phyloP scores from a whole-genome alignment of 2,329 filamentous ascomycete species.

The Didymella exigua region DNA sequence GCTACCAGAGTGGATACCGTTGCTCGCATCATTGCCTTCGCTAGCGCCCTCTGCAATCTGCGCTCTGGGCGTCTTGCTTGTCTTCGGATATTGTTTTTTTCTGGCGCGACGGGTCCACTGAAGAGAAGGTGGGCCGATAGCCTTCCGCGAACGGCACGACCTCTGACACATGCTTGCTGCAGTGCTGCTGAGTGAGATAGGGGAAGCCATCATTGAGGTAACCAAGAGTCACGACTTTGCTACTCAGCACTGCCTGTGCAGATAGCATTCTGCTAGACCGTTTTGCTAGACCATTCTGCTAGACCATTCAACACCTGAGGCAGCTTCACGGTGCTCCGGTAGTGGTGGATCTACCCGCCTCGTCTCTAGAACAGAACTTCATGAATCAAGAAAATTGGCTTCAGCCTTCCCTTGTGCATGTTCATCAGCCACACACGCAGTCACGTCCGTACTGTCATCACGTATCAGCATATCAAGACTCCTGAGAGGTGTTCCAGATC shows the following conservation, averaged over 20 bases:
- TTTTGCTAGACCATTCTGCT: slow-evolving; percentile 4
- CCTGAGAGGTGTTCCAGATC: neutral
- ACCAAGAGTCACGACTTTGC: neutral
- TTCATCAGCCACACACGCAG: slow-evolving; percentile 10
- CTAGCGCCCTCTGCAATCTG: slow-evolving; percentile 14
- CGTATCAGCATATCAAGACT: neutral
- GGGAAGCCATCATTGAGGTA: neutral
- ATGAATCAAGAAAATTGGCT: neutral
- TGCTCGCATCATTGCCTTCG: slow-evolving; percentile 13
- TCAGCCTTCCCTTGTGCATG: slow-evolving; percentile 4
- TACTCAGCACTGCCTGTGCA: neutral
- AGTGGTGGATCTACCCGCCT: slow-evolving; percentile 3
- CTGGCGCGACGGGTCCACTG: slow-evolving; percentile 9
- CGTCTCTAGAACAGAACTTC: neutral
- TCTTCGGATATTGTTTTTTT: slow-evolving; percentile 13
- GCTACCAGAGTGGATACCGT: slow-evolving; percentile 16
- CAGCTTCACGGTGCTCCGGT: slow-evolving; percentile 10
- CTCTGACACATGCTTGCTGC: slow-evolving; percentile 15
- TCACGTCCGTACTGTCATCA: neutral
- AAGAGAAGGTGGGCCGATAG: slow-evolving; percentile 14
- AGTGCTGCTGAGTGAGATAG: slow-evolving; percentile 4
- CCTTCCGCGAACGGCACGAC: slow-evolving; percentile 17
- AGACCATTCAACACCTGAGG: slow-evolving; percentile 1
- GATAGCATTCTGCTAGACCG: slow-evolving; percentile 3
- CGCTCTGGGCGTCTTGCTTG: slow-evolving; percentile 7